These are phyloP conservation scores for Protomyces gravidus DNA, from an alignment of 1,139 yeast species.

Conservation along the genomic window DNA sequence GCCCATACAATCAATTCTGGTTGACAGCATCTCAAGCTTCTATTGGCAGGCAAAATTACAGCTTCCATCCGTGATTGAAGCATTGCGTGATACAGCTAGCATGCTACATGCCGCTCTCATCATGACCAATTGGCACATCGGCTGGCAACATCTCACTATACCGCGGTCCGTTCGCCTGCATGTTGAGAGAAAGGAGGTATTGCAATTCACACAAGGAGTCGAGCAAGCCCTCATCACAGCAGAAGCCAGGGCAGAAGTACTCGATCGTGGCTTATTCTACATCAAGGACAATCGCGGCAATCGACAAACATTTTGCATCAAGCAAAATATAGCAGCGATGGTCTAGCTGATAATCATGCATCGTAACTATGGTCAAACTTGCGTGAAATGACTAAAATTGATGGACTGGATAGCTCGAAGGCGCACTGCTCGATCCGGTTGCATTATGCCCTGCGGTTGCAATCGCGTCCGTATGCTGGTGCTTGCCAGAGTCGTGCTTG, in stretches of 20 bases:
- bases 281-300: neutral
- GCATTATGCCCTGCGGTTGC: neutral
- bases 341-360: neutral
- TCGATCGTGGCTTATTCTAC: conserved; percentile 9
- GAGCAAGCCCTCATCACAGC: conserved; percentile 15
- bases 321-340: neutral
- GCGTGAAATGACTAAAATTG: too few relatives aligned
- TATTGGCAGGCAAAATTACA: conserved; percentile 22
- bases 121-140: conserved; percentile 22
- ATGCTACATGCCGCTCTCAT: conserved; percentile 4
- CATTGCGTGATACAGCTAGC: neutral
- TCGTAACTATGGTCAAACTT: too few relatives aligned
- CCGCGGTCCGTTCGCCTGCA: conserved; percentile 8
- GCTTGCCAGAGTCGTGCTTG: neutral
- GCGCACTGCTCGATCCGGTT: too few relatives aligned
- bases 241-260: conserved; percentile 10
- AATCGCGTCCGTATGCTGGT: neutral
- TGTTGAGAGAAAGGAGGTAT: conserved; percentile 13
- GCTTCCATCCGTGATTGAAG: conserved; percentile 1
- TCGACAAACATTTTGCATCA: neutral
- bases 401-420: too few relatives aligned
- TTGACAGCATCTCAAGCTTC: conserved; percentile 27
- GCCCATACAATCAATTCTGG: conserved; percentile 17
- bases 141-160: conserved; percentile 9
- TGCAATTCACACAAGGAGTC: conserved; percentile 26